Evolutionary conservation across 371 early-diverging fungal genomes (phyloP).

Genomic region (Syncephalis plumigaleata): DNA sequence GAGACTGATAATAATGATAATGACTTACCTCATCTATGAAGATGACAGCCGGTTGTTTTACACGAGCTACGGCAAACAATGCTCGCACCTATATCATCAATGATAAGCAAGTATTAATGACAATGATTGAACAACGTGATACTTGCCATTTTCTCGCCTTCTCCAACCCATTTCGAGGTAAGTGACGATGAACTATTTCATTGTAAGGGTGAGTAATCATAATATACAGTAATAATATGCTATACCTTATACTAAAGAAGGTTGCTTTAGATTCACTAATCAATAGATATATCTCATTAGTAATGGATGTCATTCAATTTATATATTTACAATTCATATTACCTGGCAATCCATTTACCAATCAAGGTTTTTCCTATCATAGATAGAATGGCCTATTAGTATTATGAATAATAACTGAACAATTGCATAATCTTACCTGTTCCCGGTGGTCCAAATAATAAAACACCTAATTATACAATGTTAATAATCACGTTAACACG

Average conservation of each 20-base stretch:
- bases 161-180: slow-evolving; percentile 93
- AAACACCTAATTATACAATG: slow-evolving; percentile 15
- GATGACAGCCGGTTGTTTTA: slow-evolving; percentile 74
- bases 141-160: slow-evolving; percentile 87
- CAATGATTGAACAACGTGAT: background rate
- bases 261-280: slow-evolving; percentile 58
- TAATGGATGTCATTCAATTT: background rate
- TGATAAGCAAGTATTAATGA: background rate
- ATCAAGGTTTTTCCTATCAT: slow-evolving; percentile 80
- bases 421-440: too few relatives aligned
- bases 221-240: background rate
- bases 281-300: background rate
- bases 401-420: too few relatives aligned
- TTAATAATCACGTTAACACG: too few relatives aligned
- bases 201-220: background rate
- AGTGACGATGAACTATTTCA: slow-evolving; percentile 51
- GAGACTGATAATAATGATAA: too few relatives aligned
- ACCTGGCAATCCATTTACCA: slow-evolving; percentile 73
- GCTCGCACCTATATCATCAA: slow-evolving; percentile 30
- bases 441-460: slow-evolving; percentile 74
- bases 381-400: slow-evolving; percentile 6
- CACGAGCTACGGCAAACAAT: slow-evolving; percentile 79
- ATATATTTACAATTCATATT: too few relatives aligned
- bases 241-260: slow-evolving; percentile 67
- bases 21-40: slow-evolving; percentile 50